A percentile compares a stretch with the other conserved stretches of the same genome.
Evolutionary conservation across 2,329 filamentous ascomycete species (phyloP).

Genomic region (Endothia cerciana): DNA sequence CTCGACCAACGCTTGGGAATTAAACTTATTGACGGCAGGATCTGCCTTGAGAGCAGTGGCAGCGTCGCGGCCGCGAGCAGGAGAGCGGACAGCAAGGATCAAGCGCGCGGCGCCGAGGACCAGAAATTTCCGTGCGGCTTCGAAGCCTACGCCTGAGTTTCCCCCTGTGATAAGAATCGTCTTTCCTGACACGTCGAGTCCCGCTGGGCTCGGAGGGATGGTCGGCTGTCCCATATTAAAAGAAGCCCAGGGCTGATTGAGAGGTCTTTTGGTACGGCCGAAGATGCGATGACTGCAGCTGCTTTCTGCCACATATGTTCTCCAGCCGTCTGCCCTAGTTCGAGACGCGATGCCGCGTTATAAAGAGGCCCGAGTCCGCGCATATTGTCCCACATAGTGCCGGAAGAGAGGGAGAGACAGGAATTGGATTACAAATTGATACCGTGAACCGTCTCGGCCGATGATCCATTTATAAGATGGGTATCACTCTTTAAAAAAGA

Average conservation of each 20-base stretch:
- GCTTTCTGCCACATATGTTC: not conserved
- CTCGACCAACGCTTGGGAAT: not conserved
- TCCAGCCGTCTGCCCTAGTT: not conserved
- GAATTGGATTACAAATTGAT: too few species aligned
- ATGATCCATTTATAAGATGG: too few species aligned
- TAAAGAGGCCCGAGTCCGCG: not conserved
- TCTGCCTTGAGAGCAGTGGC: not conserved
- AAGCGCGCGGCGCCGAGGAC: not conserved
- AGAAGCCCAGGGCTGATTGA: not conserved
- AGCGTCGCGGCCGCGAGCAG: not conserved
- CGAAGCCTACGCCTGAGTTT: constrained; percentile 4
- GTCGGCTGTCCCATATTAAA: not conserved
- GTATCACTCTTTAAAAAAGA: too few species aligned
- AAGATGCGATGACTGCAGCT: constrained; percentile 1
- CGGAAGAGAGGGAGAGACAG: too few species aligned
- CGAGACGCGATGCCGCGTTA: not conserved
- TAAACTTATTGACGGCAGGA: not conserved
- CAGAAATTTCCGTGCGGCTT: not conserved
- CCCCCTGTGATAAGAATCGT: not conserved
- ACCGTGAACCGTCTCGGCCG: too few species aligned
- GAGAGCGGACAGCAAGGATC: constrained; percentile 1
- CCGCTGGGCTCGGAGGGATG: not conserved
- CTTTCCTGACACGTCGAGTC: not conserved
- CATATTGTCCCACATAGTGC: not conserved
- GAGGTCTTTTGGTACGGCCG: not conserved